Evolutionary conservation across 805 yeast species (phyloP).

Genomic region (Clavispora santaluciae): DNA sequence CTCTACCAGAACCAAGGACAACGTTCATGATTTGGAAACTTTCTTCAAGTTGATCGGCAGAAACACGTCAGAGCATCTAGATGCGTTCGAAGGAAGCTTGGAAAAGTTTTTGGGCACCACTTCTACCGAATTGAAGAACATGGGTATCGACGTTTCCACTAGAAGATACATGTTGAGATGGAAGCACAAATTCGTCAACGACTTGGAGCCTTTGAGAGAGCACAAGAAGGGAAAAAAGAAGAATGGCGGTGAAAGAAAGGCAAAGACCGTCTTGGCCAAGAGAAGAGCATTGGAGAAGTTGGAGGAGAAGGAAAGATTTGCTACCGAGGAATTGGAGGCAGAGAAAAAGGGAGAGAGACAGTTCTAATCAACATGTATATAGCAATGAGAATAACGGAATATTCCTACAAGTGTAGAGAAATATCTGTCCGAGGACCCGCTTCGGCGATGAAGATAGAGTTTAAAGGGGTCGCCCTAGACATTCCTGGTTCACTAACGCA

Average conservation of each 20-base stretch:
- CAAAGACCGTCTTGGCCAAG: slow-evolving; percentile 48
- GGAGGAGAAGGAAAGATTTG: slow-evolving; percentile 44
- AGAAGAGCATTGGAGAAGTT: slow-evolving; percentile 56
- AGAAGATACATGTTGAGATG: slow-evolving; percentile 73
- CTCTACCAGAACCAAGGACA: slow-evolving; percentile 40
- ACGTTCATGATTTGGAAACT: slow-evolving; percentile 57
- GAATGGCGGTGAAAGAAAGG: slow-evolving; percentile 82
- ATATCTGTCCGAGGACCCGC: too few species aligned
- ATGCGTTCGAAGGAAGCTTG: slow-evolving; percentile 56
- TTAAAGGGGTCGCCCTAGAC: too few species aligned
- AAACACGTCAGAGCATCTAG: slow-evolving; percentile 59
- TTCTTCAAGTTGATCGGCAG: slow-evolving; percentile 82
- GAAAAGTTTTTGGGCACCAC: slow-evolving; percentile 55
- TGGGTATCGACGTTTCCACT: slow-evolving; percentile 69
- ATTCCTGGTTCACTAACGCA: too few species aligned
- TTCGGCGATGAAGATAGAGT: too few species aligned
- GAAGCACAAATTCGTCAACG: slow-evolving; percentile 60
- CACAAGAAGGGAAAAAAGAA: slow-evolving; percentile 66
- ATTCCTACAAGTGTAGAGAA: too few species aligned
- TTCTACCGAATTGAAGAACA: slow-evolving; percentile 57
- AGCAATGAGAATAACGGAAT: slow-evolving; percentile 1
- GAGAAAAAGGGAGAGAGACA: slow-evolving; percentile 40
- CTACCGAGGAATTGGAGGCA: slow-evolving; percentile 35
- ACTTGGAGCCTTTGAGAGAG: slow-evolving; percentile 49
- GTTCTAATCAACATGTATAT: slow-evolving; percentile 21